Percentiles rank a stretch among this genome's conserved stretches.
phyloP scores from a whole-genome alignment of 345 rosid genomes.

The Eucalyptus albens region DNA sequence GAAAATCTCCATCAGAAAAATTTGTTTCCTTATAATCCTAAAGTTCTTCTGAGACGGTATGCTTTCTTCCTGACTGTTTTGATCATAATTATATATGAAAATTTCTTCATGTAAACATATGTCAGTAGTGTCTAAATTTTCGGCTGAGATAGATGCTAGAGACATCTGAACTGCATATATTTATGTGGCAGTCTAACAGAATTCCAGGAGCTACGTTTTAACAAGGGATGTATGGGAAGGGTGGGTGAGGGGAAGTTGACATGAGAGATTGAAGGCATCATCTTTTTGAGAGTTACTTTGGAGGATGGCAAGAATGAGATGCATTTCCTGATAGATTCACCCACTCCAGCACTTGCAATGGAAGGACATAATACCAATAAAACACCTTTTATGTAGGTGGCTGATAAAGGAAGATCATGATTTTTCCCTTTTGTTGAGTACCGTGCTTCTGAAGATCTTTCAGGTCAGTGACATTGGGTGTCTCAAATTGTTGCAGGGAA shows the following conservation, averaged over 20 bases:
- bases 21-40: constrained; percentile 70
- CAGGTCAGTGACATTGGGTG: not conserved
- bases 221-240: not conserved
- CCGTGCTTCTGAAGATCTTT: not conserved
- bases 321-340: not conserved
- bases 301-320: not conserved
- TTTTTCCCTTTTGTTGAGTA: not conserved
- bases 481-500: not conserved
- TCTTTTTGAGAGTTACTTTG: not conserved
- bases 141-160: not conserved
- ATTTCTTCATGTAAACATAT: not conserved
- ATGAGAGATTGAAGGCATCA: not conserved
- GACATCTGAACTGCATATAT: not conserved
- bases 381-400: not conserved
- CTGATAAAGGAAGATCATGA: not conserved
- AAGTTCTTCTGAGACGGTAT: constrained; percentile 68
- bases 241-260: not conserved
- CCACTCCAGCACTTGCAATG: not conserved
- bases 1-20: constrained; percentile 57
- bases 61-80: not conserved
- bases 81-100: not conserved
- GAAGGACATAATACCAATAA: not conserved
- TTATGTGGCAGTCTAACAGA: not conserved
- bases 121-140: not conserved
- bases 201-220: not conserved